Evolutionary conservation across 352 stramenopile species (phyloP).

Genomic region (Pythium apleroticum): DNA sequence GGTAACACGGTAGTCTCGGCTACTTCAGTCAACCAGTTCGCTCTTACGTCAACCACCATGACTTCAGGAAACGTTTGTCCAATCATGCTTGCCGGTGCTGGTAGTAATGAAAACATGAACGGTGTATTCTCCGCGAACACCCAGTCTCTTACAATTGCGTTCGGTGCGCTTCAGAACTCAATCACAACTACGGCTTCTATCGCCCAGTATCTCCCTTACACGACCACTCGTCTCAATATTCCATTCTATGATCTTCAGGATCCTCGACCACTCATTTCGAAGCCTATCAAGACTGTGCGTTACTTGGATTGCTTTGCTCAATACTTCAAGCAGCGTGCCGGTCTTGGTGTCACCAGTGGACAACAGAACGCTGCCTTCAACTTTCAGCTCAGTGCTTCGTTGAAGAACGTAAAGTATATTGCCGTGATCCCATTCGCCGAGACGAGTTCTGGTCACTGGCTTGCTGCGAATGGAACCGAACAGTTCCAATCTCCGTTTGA

Average conservation of each 20-base stretch:
- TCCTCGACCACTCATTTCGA: constrained; percentile 22
- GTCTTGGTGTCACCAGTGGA: constrained; percentile 10
- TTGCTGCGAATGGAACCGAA: neutral
- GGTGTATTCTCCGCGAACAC: constrained; percentile 7
- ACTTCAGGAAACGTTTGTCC: too few relatives aligned
- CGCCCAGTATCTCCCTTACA: constrained; percentile 18
- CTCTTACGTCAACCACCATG: too few relatives aligned
- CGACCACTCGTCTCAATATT: constrained; percentile 27
- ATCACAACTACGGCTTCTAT: constrained; percentile 8
- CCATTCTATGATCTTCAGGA: constrained; percentile 35
- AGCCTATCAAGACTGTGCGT: constrained; percentile 28
- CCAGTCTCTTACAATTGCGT: constrained; percentile 11
- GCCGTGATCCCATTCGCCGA: constrained; percentile 25
- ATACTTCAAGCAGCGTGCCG: constrained; percentile 24
- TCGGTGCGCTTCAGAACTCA: constrained; percentile 21
- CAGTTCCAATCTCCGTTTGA: constrained; percentile 32
- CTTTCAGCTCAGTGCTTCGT: constrained; percentile 21
- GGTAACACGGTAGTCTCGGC: too few relatives aligned
- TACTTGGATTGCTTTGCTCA: constrained; percentile 31
- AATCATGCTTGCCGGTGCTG: constrained; percentile 23
- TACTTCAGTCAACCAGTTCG: too few relatives aligned
- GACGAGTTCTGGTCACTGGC: constrained; percentile 13
- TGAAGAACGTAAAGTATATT: constrained; percentile 30
- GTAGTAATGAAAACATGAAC: constrained; percentile 18
- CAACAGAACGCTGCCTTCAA: constrained; percentile 22